Evolutionary conservation across 495 filamentous ascomycete genomes (phyloP).

Genomic region (Penicillium turbatum): DNA sequence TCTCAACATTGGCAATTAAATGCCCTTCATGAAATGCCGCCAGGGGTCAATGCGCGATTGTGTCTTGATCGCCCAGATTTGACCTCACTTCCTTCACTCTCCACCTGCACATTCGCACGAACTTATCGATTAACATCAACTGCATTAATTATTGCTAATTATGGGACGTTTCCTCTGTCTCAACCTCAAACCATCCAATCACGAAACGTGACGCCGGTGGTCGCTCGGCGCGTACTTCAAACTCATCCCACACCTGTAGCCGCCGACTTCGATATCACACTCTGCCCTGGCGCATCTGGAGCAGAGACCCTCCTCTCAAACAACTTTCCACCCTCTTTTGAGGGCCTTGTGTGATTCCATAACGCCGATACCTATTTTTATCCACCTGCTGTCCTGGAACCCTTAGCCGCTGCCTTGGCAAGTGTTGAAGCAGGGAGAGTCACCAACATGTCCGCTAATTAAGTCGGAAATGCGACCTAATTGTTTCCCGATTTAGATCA

Average conservation of each 20-base stretch:
- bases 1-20: too few relatives aligned
- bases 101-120: neutral
- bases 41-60: conserved; percentile 7
- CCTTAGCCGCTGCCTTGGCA: conserved; percentile 23
- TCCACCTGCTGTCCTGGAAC: neutral
- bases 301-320: neutral
- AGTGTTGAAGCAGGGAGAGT: conserved; percentile 15
- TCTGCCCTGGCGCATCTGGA: conserved; percentile 6
- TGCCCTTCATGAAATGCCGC: neutral
- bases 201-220: conserved; percentile 15
- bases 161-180: conserved; percentile 19
- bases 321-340: neutral
- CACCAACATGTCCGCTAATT: conserved; percentile 24
- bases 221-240: conserved; percentile 25
- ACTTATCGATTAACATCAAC: conserved; percentile 4
- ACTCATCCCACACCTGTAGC: conserved; percentile 23
- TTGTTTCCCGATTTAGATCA: conserved; percentile 42
- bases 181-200: neutral
- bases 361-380: conserved; percentile 24
- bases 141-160: conserved; percentile 22
- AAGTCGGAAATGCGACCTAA: conserved; percentile 24
- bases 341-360: conserved; percentile 14
- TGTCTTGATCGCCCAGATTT: neutral
- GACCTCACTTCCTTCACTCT: conserved; percentile 5
- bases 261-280: conserved; percentile 27